Evolutionary conservation across 2,329 filamentous ascomycete species (phyloP).

Genomic region (Thermothelomyces thermophilus): DNA sequence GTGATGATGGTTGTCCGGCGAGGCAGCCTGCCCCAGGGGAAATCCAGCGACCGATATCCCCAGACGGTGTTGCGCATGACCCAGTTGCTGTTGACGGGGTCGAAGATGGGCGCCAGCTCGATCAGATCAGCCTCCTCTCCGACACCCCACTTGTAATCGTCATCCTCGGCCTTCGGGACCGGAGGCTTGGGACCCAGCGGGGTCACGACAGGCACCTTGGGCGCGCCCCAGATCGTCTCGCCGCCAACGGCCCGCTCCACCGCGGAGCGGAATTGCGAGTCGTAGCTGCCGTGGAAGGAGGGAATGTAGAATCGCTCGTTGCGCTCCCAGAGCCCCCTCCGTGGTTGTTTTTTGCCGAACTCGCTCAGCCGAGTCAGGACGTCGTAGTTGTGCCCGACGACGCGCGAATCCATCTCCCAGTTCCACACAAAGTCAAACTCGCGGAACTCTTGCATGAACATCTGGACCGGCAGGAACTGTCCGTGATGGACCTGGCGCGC

Average conservation of each 20-base stretch:
- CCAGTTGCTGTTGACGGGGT: slow-evolving; percentile 67
- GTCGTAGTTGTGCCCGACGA: slow-evolving; percentile 76
- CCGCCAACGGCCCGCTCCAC: slow-evolving; percentile 50
- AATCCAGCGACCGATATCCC: slow-evolving; percentile 51
- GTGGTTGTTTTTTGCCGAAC: slow-evolving; percentile 62
- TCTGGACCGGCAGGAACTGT: slow-evolving; percentile 68
- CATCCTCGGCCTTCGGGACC: slow-evolving; percentile 19
- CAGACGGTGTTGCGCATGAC: slow-evolving; percentile 62
- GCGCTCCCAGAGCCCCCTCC: slow-evolving; percentile 67
- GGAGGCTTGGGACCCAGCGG: slow-evolving; percentile 48
- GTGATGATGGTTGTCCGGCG: slow-evolving; percentile 73
- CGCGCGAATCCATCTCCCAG: slow-evolving; percentile 78
- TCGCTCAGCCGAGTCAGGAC: slow-evolving; percentile 59
- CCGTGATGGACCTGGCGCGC: slow-evolving; percentile 50
- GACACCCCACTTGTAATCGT: slow-evolving; percentile 28
- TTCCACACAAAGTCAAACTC: slow-evolving; percentile 82
- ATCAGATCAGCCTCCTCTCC: slow-evolving; percentile 31
- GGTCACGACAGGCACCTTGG: slow-evolving; percentile 50
- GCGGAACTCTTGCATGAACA: slow-evolving; percentile 67
- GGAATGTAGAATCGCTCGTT: slow-evolving; percentile 69
- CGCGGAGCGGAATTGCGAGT: slow-evolving; percentile 57
- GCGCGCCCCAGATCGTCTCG: slow-evolving; percentile 60
- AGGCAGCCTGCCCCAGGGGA: slow-evolving; percentile 51
- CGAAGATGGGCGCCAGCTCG: slow-evolving; percentile 72
- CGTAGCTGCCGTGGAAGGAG: slow-evolving; percentile 58